Base-by-base conservation (phyloP, 2,329 filamentous ascomycete species). In the Neopestalotiopsis rosae region DNA sequence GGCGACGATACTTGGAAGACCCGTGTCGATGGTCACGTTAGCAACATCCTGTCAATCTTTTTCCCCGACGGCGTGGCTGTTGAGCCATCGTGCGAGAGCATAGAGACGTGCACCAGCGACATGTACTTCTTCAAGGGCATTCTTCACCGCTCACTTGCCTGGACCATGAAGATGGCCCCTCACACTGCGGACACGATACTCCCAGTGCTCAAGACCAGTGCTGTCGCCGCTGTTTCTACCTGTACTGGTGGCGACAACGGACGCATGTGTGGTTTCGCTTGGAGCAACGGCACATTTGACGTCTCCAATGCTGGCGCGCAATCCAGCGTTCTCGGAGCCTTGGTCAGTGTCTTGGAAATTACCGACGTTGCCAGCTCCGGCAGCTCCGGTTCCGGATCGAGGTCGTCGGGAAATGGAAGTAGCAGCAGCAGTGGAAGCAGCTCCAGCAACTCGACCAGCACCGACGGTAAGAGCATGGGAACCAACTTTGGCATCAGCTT, bases 41-140 rank as follows among this genome's bases (percentile, higher is more conserved):
- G 81, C 10, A 76, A 72, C 59, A 76, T 80, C 10, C 81, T 83
- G 68, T 76, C 79, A n/a, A 83, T 88, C 77, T 66, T 66, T 42
- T 89, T 84, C 65, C 75, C 83, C 69, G 78, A 79, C 52, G 75
- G 73, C 42, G 72, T 89, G 72, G 86, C 89, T 79, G 86, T 81
- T 76, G 88, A 90, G 74, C 78, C 78, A 20, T 80, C 83, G 5
- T 90, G 88, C 77, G 88, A 90, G 77, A 77, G 69, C 20, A 69
- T 71, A 32, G 76, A 78, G 57, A 78, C 73, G 5, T 90, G 88
- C 80, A 85, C 86, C 72, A 79, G 82, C 61, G 88, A 90, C 73
- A 87, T 89, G 76, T 80, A 83, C 68, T 83, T 82, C 14, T 90
- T 87, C 83, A 90, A 90, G 76, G 87, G 75, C 2, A 64, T 64